A percentile compares a stretch with the other conserved stretches of the same genome.
phyloP scores from a whole-genome alignment of 225 moss, liverwort and hornwort genomes.

The Straminergon stramineum region DNA sequence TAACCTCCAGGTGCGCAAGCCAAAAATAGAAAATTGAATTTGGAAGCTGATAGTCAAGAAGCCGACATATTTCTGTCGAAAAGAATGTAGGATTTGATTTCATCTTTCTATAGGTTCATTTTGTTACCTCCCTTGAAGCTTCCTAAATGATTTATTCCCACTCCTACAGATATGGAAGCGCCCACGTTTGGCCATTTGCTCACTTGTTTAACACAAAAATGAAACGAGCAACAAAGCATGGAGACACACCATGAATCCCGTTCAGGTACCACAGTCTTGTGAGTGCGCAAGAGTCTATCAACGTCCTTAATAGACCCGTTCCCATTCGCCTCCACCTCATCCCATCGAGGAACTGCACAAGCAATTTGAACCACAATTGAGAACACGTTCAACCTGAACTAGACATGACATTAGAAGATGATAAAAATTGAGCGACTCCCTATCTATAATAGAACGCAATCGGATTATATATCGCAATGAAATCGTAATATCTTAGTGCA shows the following conservation, averaged over 20 bases:
- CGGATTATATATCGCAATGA: background rate
- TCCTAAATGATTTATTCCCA: background rate
- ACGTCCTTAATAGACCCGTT: slow-evolving; percentile 18
- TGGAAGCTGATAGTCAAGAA: background rate
- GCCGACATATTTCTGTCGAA: background rate
- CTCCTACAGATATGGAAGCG: background rate
- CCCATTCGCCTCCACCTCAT: slow-evolving; percentile 25
- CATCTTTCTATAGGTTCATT: background rate
- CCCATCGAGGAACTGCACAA: slow-evolving; percentile 46
- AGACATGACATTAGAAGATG: background rate
- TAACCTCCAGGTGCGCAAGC: background rate
- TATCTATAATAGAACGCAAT: no score
- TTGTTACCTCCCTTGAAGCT: background rate
- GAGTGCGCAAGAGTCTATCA: slow-evolving; percentile 18
- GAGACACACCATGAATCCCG: slow-evolving; percentile 34
- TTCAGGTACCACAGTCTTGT: slow-evolving; percentile 19
- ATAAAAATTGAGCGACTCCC: background rate
- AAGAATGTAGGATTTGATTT: background rate
- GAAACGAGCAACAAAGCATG: background rate
- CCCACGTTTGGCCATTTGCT: background rate
- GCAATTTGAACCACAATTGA: background rate
- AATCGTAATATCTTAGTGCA: background rate
- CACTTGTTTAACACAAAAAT: background rate
- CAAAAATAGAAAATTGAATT: background rate
- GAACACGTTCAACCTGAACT: background rate